phyloP scores from a whole-genome alignment of 495 filamentous ascomycete genomes.

The Aspergillus sparsus region DNA sequence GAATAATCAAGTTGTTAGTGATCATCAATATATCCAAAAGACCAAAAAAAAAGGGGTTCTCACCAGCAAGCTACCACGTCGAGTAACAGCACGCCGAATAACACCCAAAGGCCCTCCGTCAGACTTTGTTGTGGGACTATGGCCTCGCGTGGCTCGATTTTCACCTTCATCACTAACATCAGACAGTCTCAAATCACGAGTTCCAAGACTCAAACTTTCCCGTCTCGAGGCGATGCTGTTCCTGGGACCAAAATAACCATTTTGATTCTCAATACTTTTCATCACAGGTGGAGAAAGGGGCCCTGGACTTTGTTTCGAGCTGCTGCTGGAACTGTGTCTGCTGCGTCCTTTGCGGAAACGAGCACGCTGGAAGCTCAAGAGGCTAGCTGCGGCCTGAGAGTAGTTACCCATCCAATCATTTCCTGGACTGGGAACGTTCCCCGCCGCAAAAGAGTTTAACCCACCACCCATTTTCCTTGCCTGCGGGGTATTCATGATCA shows the following conservation, averaged over 20 bases:
- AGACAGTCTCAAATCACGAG: slow-evolving; percentile 82
- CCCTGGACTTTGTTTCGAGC: slow-evolving; percentile 65
- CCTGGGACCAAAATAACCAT: slow-evolving; percentile 49
- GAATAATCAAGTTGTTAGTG: slow-evolving; percentile 15
- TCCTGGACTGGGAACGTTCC: slow-evolving; percentile 49
- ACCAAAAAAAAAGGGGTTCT: slow-evolving; percentile 27
- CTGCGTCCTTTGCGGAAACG: slow-evolving; percentile 57
- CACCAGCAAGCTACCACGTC: slow-evolving; percentile 86
- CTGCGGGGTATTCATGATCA: slow-evolving; percentile 63
- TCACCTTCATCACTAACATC: slow-evolving; percentile 81
- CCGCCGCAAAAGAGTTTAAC: slow-evolving; percentile 49
- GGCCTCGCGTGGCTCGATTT: slow-evolving; percentile 47
- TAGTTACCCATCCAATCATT: slow-evolving; percentile 60
- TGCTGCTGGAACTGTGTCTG: slow-evolving; percentile 69
- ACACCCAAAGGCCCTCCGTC: slow-evolving; percentile 51
- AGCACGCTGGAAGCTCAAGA: slow-evolving; percentile 75
- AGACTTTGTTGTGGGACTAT: slow-evolving; percentile 42
- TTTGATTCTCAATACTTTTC: slow-evolving; percentile 59
- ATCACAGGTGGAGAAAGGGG: slow-evolving; percentile 65
- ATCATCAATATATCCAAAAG: background rate
- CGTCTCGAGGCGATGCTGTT: slow-evolving; percentile 60
- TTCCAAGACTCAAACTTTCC: slow-evolving; percentile 83
- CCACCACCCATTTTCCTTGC: slow-evolving; percentile 40
- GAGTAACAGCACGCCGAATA: slow-evolving; percentile 69
- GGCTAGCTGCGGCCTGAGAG: slow-evolving; percentile 68